These are phyloP conservation scores for Metschnikowia rubicola DNA, from an alignment of 805 yeast genomes.

Conservation along the genomic window DNA sequence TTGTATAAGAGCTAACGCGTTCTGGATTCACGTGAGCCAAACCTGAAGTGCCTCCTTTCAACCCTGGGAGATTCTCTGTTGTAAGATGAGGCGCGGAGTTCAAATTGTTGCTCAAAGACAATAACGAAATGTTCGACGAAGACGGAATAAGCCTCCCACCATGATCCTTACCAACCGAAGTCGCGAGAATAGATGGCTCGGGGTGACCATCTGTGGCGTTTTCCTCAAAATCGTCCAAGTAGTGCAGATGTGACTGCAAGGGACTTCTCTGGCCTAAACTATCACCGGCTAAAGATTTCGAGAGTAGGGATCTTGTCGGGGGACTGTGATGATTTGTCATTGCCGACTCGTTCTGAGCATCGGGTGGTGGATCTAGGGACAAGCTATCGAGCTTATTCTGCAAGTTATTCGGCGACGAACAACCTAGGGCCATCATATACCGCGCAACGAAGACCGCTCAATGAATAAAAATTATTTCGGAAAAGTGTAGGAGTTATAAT, in stretches of 20 bases:
- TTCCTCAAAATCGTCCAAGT: constrained; percentile 15
- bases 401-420: constrained; percentile 15
- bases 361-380: constrained; percentile 10
- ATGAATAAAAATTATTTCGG: neutral
- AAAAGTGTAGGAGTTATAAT: neutral
- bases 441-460: neutral
- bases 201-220: constrained; percentile 35
- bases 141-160: constrained; percentile 41
- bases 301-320: constrained; percentile 22
- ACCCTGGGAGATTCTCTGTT: neutral
- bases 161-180: constrained; percentile 40
- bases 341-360: constrained; percentile 1
- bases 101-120: constrained; percentile 30
- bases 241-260: constrained; percentile 1
- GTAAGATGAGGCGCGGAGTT: constrained; percentile 1
- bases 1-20: constrained; percentile 17
- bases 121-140: constrained; percentile 39
- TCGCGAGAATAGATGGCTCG: constrained; percentile 42
- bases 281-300: constrained; percentile 27
- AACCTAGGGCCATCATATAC: constrained; percentile 8
- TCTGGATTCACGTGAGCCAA: constrained; percentile 9
- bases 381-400: constrained; percentile 19
- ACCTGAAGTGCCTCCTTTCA: constrained; percentile 4
- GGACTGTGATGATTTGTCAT: constrained; percentile 8
- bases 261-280: neutral